Evolutionary conservation across 306 rosid species (phyloP), one percentile per base, ranked within the genome.

Genomic region (Cucurbita ficifolia): DNA sequence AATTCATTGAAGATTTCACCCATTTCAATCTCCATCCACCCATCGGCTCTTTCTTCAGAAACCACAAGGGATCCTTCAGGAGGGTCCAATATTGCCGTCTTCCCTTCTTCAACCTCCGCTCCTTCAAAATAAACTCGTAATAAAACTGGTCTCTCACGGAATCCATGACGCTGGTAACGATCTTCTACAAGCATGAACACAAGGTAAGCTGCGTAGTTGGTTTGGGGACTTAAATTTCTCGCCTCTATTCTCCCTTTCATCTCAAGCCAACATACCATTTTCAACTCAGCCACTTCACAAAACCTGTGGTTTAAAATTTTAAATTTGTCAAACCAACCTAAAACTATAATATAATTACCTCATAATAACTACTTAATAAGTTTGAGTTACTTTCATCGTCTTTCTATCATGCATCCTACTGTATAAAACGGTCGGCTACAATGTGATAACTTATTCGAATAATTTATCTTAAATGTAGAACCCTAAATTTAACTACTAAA

Each of bases 11-110:
- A 77, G 83, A 83, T 61, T 17, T 83, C 78, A 1, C 81, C 83
- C 79, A 83, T 79, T 68, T 77, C 79, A 35, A 69, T 14, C 13
- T 83, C 81, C 81, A 36, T 39, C 81, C 80, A 78, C 10, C 78
- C 81, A 16, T 82, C 83, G 17, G 14, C 40, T 52, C 81, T 52
- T 5, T 60, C 36, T 33, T 35, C 38, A 11, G 4, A 57, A 38
- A 6, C 64, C 6, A 2, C 29, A 18, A 48, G 33, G 5, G 39
- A n/a, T 16, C 38, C 48, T 21, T 49, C 18, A 0, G 62, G 38
- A 11, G 81, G 74, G n/a, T 73, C 81, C 7, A 82, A 56, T 9
- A 72, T 1, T 42, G 67, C 74, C 1, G 12, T 18, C 1, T 17
- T 54, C 19, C 1, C 50, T 2, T 11, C 14, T 8, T 29, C 29